phyloP scores from a whole-genome alignment of 2,329 filamentous ascomycete species.

The Aureobasidium sp. region DNA sequence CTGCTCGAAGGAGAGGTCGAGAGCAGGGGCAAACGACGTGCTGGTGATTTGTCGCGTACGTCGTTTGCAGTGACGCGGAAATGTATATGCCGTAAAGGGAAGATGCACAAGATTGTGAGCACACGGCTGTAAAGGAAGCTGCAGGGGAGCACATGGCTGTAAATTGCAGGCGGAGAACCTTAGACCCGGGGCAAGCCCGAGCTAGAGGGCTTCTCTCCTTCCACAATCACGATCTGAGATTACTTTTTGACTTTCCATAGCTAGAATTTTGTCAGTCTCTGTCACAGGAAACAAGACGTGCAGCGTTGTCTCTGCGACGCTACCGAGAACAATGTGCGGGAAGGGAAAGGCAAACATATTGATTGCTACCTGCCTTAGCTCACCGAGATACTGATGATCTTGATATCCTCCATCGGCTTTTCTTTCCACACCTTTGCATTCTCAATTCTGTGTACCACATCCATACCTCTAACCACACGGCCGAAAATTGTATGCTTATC shows the following conservation, averaged over 20 bases:
- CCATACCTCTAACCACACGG: constrained; percentile 78
- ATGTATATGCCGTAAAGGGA: neutral
- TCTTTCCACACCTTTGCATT: constrained; percentile 81
- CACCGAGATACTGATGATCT: constrained; percentile 75
- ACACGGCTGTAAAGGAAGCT: neutral
- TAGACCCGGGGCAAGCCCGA: neutral
- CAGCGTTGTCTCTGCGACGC: too few species aligned
- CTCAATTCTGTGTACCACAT: constrained; percentile 94
- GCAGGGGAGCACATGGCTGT: too few species aligned
- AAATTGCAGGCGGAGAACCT: neutral
- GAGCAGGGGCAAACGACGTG: neutral
- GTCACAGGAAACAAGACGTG: neutral
- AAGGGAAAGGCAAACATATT: too few species aligned
- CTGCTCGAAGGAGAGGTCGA: too few species aligned
- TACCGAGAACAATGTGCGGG: too few species aligned
- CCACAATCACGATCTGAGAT: neutral
- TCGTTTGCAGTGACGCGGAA: too few species aligned
- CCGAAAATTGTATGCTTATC: constrained; percentile 96
- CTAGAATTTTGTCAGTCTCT: neutral
- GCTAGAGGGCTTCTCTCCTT: neutral
- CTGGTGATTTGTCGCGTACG: neutral
- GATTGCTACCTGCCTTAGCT: neutral
- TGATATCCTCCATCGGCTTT: constrained; percentile 94
- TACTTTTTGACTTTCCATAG: neutral
- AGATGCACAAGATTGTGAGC: too few species aligned